These are phyloP conservation scores for Canavalia ensiformis DNA, from an alignment of 306 rosid species.

Conservation along the genomic window DNA sequence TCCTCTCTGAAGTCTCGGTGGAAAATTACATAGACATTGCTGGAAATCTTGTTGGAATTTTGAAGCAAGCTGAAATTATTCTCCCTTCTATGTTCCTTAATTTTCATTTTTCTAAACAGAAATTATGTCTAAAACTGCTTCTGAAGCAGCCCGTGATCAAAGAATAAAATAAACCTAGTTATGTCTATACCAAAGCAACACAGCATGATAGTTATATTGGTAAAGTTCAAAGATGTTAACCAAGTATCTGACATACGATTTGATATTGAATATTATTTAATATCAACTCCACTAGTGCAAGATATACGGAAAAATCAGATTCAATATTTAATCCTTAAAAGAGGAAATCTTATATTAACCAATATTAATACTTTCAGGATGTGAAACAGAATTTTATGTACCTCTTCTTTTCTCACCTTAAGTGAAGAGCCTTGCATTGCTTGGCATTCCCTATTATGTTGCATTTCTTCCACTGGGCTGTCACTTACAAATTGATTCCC, in stretches of 20 bases:
- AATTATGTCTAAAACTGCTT: constrained; percentile 16
- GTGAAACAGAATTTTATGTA: constrained; percentile 50
- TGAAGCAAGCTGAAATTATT: constrained; percentile 20
- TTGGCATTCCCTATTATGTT: constrained; percentile 45
- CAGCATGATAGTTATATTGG: constrained; percentile 18
- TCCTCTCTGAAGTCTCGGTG: not conserved
- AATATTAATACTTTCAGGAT: constrained; percentile 30
- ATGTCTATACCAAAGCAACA: constrained; percentile 30
- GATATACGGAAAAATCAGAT: constrained; percentile 14
- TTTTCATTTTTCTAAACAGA: constrained; percentile 6
- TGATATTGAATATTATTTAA: constrained; percentile 30
- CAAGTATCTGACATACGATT: constrained; percentile 5
- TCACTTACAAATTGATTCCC: constrained; percentile 31
- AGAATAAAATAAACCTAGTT: constrained; percentile 18
- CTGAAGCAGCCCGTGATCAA: not conserved
- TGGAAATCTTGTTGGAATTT: not conserved
- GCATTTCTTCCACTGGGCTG: constrained; percentile 49
- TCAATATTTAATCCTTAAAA: not conserved
- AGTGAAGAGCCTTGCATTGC: constrained; percentile 52
- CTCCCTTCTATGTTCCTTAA: constrained; percentile 17
- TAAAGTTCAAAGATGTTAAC: constrained; percentile 32
- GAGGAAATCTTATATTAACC: not conserved
- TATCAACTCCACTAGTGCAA: constrained; percentile 27
- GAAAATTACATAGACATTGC: constrained; percentile 5
- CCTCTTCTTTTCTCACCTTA: constrained; percentile 63